phyloP scores from a whole-genome alignment of 495 filamentous ascomycete genomes.

The Gamarada debralockiae region DNA sequence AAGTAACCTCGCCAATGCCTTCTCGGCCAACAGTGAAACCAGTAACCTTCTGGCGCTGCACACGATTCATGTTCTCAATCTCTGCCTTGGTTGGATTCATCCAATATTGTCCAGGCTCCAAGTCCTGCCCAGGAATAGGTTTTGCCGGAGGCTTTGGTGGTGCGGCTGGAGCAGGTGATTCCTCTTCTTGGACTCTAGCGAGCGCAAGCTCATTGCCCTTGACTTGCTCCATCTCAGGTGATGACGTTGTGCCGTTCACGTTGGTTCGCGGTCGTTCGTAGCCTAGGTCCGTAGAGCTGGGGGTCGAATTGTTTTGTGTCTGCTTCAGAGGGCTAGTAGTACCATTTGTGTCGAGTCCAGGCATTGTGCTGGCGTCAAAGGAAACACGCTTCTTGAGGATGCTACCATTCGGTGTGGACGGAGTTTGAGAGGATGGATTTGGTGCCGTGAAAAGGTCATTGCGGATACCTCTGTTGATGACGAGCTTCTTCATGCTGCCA shows the following conservation, averaged over 20 bases:
- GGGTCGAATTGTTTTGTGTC: constrained; percentile 36
- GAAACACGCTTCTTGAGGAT: constrained; percentile 82
- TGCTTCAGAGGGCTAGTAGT: constrained; percentile 39
- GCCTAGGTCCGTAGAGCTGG: constrained; percentile 62
- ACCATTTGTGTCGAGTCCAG: constrained; percentile 38
- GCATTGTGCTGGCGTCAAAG: constrained; percentile 53
- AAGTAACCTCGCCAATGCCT: constrained; percentile 72
- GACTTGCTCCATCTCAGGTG: constrained; percentile 68
- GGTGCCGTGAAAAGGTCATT: constrained; percentile 69
- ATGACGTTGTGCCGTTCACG: constrained; percentile 34
- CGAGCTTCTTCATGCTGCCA: constrained; percentile 78
- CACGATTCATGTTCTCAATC: constrained; percentile 66
- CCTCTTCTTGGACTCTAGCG: constrained; percentile 64
- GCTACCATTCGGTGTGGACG: constrained; percentile 31
- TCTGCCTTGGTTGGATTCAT: constrained; percentile 71
- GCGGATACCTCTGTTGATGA: constrained; percentile 83
- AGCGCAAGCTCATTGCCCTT: constrained; percentile 73
- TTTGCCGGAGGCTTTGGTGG: constrained; percentile 27
- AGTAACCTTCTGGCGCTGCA: constrained; percentile 64
- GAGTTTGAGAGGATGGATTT: constrained; percentile 32
- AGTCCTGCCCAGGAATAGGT: constrained; percentile 41
- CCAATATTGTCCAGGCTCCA: constrained; percentile 73
- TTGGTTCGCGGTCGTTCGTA: constrained; percentile 54
- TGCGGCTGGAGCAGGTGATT: constrained; percentile 33
- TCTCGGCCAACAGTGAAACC: constrained; percentile 80